Evolutionary conservation across 1,284 basidiomycete species (phyloP).

Genomic region (Ganoderma meredithae): DNA sequence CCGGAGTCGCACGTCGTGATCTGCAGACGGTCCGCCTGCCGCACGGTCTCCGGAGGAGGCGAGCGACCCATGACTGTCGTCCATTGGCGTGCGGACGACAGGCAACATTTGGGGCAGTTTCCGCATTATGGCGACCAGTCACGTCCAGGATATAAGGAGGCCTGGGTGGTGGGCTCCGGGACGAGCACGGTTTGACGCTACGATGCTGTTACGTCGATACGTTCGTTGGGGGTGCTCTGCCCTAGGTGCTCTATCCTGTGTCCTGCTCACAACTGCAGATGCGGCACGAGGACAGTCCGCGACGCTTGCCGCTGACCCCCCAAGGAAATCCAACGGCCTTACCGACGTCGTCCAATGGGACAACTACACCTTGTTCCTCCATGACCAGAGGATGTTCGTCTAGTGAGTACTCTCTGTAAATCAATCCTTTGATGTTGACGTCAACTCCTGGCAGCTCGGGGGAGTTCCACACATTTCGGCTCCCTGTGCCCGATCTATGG

Average conservation of each 20-base stretch:
- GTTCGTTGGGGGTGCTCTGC: neutral
- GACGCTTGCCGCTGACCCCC: slow-evolving; percentile 30
- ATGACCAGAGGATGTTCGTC: slow-evolving; percentile 49
- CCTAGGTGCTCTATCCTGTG: neutral
- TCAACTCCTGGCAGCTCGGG: slow-evolving; percentile 55
- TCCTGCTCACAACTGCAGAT: neutral
- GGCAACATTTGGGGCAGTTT: neutral
- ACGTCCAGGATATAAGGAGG: neutral
- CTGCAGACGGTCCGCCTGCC: neutral
- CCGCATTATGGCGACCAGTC: neutral
- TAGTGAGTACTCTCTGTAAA: slow-evolving; percentile 44
- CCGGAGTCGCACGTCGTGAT: neutral
- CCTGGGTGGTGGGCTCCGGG: neutral
- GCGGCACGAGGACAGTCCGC: neutral
- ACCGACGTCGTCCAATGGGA: slow-evolving; percentile 44
- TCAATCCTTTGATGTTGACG: neutral
- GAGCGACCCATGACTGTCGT: neutral
- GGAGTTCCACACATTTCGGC: slow-evolving; percentile 85
- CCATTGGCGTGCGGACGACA: neutral
- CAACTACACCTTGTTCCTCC: slow-evolving; percentile 42
- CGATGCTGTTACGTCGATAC: neutral
- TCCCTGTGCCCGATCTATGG: slow-evolving; percentile 84
- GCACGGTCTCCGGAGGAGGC: neutral
- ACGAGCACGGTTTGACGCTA: neutral
- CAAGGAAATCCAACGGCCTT: slow-evolving; percentile 39